Evolutionary conservation across 306 rosid genomes (phyloP), one percentile per base, ranked within the genome.

Genomic region (Quercus mongolica): DNA sequence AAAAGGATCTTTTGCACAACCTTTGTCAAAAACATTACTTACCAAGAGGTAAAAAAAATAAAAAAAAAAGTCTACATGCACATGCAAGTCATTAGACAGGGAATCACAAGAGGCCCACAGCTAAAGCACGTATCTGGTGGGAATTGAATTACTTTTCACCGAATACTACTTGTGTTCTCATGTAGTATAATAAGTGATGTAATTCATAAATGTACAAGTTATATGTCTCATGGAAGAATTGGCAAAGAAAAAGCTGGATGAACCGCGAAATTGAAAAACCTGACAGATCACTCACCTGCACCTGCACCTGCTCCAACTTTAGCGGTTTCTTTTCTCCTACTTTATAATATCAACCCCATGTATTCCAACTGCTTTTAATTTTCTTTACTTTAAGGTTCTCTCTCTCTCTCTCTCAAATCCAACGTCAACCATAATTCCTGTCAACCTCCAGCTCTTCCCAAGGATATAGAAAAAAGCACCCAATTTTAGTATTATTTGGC

Each of bases 301-400:
- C 46, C 46, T 38, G 20, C 56, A 85, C 79, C 89, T 68, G 81
- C 87, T 88, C 89, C 89, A 80, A 81, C 87, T 80, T 82, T 55
- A 67, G 78, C 78, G 80, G 84, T 69, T 78, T 75, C 74, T 80
- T 70, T 80, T 41, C 64, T 31, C 85, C 87, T 80, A 83, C 84
- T 82, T 75, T 46, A 13, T 49, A 49, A 12, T 35, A 68, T 56
- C 79, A 19, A 58, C 56, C 74, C 70, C 19, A 12, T 75, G 14
- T 49, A 62, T 74, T 75, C 76, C 84, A 78, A 85, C 87, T 62
- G 88, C 76, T 80, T 80, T 64, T 64, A 26, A 57, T 77, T 57
- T 67, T 74, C 81, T 56, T 79, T 71, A 84, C 78, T 57, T 62
- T 80, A 78, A 1, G 52, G 63, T 83, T 86, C 62, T 21, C 26